phyloP scores from a whole-genome alignment of 1,284 basidiomycete species.

The Porodaedalea pini region DNA sequence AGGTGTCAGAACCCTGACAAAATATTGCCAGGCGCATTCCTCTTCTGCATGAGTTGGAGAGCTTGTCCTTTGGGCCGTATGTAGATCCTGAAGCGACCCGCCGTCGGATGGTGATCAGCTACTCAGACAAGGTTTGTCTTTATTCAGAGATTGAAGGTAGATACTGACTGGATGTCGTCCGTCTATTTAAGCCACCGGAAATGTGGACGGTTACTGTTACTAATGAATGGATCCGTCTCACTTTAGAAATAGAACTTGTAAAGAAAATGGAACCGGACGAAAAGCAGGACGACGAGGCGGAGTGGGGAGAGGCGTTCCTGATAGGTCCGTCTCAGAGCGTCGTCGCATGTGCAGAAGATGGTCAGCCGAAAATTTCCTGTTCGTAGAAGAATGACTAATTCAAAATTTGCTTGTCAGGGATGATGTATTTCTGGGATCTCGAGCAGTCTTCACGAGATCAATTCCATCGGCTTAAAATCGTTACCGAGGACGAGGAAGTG shows the following conservation, averaged over 20 bases:
- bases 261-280: background rate
- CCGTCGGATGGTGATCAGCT: conserved; percentile 10
- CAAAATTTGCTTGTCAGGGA: background rate
- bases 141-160: background rate
- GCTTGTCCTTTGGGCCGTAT: conserved; percentile 7
- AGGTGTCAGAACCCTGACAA: background rate
- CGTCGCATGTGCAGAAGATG: conserved; percentile 12
- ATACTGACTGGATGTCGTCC: too few relatives aligned
- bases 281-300: conserved; percentile 8
- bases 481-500: conserved; percentile 3
- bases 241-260: background rate
- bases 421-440: conserved; percentile 16
- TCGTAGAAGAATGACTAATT: background rate
- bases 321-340: conserved; percentile 11
- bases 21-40: conserved; percentile 5
- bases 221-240: background rate
- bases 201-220: conserved; percentile 11
- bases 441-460: background rate
- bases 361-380: background rate
- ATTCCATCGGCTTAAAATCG: conserved; percentile 3
- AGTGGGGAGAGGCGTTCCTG: conserved; percentile 17
- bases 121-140: conserved; percentile 6
- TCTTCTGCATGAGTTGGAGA: conserved; percentile 13
- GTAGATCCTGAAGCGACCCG: background rate
- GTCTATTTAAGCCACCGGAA: conserved; percentile 8